Conservation (phyloP, 2,329 filamentous ascomycete genomes). For the Beauveria sp. region DNA sequence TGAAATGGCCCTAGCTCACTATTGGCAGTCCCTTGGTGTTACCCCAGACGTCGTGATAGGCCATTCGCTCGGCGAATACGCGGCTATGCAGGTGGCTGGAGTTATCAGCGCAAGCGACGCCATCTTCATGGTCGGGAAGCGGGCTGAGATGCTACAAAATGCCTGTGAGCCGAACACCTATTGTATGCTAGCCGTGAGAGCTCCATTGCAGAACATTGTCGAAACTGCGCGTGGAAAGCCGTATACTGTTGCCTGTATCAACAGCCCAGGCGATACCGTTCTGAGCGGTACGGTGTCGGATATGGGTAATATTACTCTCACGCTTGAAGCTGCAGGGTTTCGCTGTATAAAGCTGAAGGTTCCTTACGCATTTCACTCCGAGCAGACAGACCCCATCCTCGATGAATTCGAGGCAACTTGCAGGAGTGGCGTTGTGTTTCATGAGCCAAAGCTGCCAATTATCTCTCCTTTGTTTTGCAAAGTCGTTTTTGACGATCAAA, state of each 20-base stretch:
- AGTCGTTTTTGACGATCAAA: not conserved
- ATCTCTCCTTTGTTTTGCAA: not conserved
- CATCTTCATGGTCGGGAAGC: constrained; percentile 52
- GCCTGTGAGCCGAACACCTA: not conserved
- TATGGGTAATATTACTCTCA: no score
- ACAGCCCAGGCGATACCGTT: not conserved
- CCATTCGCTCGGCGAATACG: constrained; percentile 55
- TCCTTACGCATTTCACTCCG: not conserved
- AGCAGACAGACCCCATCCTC: not conserved
- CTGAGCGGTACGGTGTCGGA: not conserved
- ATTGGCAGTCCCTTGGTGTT: constrained; percentile 33
- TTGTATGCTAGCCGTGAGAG: constrained; percentile 10
- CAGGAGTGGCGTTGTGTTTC: not conserved
- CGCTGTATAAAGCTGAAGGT: not conserved
- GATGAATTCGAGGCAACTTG: constrained; percentile 11
- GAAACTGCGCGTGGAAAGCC: not conserved
- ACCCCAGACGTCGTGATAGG: constrained; percentile 37
- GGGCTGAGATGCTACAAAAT: constrained; percentile 48
- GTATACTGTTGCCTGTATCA: not conserved
- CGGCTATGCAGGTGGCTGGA: constrained; percentile 52
- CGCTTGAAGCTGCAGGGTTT: no score
- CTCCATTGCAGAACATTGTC: not conserved
- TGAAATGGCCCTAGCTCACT: constrained; percentile 34
- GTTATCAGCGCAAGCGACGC: constrained; percentile 55
- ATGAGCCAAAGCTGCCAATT: not conserved